Percentiles rank a stretch among this genome's conserved stretches.
Conservation (phyloP, 768 basidiomycete genomes). For the Suillus paluster region DNA sequence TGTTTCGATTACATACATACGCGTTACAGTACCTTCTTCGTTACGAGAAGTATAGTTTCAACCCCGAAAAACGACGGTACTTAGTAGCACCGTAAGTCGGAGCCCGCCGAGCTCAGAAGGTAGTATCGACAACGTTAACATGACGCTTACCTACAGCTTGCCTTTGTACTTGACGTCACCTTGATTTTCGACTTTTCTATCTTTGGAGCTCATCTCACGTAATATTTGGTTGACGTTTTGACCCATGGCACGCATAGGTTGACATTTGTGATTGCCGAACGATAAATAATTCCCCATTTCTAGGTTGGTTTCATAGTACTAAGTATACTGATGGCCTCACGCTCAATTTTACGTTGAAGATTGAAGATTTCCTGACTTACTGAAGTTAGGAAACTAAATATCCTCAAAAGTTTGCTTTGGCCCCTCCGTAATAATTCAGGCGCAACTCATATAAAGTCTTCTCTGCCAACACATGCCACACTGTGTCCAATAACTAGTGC, state of each 20-base stretch:
- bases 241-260: background rate
- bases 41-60: too few relatives aligned
- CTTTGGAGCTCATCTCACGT: background rate
- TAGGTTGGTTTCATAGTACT: too few relatives aligned
- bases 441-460: background rate
- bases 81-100: too few relatives aligned
- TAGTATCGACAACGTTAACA: background rate
- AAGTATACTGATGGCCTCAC: too few relatives aligned
- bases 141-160: too few relatives aligned
- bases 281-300: too few relatives aligned
- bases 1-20: too few relatives aligned
- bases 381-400: background rate
- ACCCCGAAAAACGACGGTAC: too few relatives aligned
- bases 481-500: background rate
- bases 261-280: background rate
- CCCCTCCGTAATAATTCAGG: background rate
- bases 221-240: slow-evolving; percentile 1
- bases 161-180: too few relatives aligned
- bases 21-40: too few relatives aligned
- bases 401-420: background rate
- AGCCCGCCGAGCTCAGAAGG: background rate
- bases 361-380: background rate
- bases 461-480: background rate
- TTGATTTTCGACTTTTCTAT: too few relatives aligned
- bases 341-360: too few relatives aligned